phyloP scores from a whole-genome alignment of 2,329 filamentous ascomycete genomes.

The Aureobasidium subglaciale region DNA sequence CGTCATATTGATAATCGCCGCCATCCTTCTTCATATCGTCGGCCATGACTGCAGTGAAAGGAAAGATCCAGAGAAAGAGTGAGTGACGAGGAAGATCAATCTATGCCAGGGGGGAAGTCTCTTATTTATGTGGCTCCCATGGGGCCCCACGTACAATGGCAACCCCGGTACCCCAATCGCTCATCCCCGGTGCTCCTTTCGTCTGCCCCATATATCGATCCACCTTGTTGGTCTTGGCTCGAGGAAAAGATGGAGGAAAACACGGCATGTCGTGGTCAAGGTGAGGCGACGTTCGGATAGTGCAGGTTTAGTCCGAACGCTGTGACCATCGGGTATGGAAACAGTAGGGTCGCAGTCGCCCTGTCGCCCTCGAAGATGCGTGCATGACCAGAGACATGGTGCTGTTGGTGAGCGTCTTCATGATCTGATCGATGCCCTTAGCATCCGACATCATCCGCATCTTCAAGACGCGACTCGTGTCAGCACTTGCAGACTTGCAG shows the following conservation, averaged over 20 bases:
- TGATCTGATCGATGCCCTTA: background rate
- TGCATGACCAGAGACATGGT: background rate
- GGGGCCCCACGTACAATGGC: background rate
- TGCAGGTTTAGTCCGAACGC: background rate
- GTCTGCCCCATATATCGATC: constrained; percentile 8
- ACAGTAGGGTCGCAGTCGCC: background rate
- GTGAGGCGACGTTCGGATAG: constrained; percentile 3
- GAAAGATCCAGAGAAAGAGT: background rate
- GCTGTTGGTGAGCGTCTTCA: background rate
- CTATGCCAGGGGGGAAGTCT: background rate
- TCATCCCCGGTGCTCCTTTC: background rate
- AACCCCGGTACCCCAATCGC: background rate
- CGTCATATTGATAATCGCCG: background rate
- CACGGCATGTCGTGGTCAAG: constrained; percentile 1
- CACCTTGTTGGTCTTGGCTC: background rate
- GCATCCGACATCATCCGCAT: background rate
- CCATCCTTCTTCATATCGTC: constrained; percentile 4
- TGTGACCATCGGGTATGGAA: too few relatives aligned
- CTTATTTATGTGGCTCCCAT: constrained; percentile 10
- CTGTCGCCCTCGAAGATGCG: background rate
- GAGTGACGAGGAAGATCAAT: background rate
- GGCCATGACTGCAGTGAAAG: background rate
- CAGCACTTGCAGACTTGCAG: background rate
- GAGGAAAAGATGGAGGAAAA: constrained; percentile 11
- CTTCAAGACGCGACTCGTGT: background rate